Conservation (phyloP, 2,329 filamentous ascomycete species). For the Mycosphaerella arachidis region DNA sequence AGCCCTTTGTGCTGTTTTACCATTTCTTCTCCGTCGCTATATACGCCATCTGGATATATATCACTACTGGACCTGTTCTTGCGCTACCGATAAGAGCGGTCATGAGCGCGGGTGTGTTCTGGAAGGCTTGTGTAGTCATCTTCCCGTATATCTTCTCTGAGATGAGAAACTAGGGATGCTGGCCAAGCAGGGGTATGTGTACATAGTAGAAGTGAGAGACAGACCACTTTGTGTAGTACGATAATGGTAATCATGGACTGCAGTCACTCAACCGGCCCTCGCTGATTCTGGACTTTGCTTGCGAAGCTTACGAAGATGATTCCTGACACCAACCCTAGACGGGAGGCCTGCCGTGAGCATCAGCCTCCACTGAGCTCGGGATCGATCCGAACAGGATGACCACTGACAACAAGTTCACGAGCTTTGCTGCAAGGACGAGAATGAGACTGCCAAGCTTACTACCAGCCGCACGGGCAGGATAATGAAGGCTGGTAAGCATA, state of each 20-base stretch:
- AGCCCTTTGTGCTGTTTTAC: conserved; percentile 72
- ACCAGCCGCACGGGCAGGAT: neutral
- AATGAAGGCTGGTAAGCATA: neutral
- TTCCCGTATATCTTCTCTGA: conserved; percentile 51
- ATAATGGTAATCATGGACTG: neutral
- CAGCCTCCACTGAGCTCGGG: too few species aligned
- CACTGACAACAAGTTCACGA: too few species aligned
- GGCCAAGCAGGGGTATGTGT: neutral
- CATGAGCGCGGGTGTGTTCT: conserved; percentile 46
- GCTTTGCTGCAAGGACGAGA: too few species aligned
- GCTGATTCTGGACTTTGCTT: neutral
- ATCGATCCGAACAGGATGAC: too few species aligned
- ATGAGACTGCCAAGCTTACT: neutral
- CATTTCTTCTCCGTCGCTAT: conserved; percentile 96
- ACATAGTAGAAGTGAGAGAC: neutral
- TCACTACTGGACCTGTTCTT: conserved; percentile 43
- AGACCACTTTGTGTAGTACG: neutral
- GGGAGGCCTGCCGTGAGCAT: too few species aligned
- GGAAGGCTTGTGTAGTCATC: conserved; percentile 45
- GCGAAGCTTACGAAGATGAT: neutral
- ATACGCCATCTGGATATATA: conserved; percentile 71
- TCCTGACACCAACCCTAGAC: too few species aligned
- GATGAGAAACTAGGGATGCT: conserved; percentile 23
- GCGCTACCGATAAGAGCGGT: conserved; percentile 36
- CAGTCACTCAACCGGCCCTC: neutral